phyloP scores from a whole-genome alignment of 805 yeast species.

The Kazachstania africana region DNA sequence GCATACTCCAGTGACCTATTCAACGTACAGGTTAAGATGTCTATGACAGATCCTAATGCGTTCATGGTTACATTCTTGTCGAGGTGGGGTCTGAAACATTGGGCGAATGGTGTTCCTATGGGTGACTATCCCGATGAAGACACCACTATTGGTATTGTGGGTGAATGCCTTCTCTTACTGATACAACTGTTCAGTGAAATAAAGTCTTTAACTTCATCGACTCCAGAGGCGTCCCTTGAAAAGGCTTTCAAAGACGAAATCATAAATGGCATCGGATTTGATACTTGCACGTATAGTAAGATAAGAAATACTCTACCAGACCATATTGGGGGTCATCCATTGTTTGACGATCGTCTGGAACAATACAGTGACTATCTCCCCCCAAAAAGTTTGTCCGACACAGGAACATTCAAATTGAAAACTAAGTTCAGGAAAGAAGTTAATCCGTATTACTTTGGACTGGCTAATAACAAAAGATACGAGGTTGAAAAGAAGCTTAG shows the following conservation, averaged over 20 bases:
- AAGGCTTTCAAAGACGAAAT: constrained; percentile 53
- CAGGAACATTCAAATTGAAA: constrained; percentile 60
- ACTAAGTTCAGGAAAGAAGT: constrained; percentile 39
- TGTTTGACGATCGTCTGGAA: constrained; percentile 51
- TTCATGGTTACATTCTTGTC: constrained; percentile 46
- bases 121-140: constrained; percentile 34
- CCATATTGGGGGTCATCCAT: constrained; percentile 56
- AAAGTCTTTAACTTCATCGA: constrained; percentile 38
- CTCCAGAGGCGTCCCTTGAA: constrained; percentile 38
- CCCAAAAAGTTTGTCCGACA: constrained; percentile 45
- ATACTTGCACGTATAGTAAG: constrained; percentile 59
- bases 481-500: constrained; percentile 64
- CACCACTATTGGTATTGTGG: constrained; percentile 48
- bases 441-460: constrained; percentile 78
- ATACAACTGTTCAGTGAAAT: constrained; percentile 62
- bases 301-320: constrained; percentile 64
- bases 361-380: constrained; percentile 50
- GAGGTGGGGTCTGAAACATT: constrained; percentile 56
- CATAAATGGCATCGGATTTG: constrained; percentile 74
- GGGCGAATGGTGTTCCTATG: constrained; percentile 36
- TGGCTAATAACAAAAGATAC: constrained; percentile 65
- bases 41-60: constrained; percentile 42
- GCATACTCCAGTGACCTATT: constrained; percentile 74
- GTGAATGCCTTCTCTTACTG: constrained; percentile 62
- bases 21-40: constrained; percentile 50